phyloP scores from a whole-genome alignment of 2,329 filamentous ascomycete genomes.

The Capronia coronata region DNA sequence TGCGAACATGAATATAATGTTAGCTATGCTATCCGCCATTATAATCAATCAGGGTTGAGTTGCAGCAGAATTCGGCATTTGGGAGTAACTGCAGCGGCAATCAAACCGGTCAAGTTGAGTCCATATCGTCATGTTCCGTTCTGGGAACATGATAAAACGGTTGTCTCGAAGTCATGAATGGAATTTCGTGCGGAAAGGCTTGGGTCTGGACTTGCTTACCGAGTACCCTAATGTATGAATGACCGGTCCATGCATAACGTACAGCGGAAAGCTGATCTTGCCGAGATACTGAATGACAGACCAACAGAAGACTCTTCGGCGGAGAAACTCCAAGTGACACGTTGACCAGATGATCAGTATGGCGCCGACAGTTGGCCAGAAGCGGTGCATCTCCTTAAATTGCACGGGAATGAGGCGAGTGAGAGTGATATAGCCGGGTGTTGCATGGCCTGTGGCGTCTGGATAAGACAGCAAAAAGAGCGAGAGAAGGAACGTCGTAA shows the following conservation, averaged over 20 bases:
- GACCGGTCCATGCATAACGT: slow-evolving; percentile 43
- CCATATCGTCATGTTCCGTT: too few species aligned
- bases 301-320: slow-evolving; percentile 38
- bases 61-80: too few species aligned
- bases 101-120: too few species aligned
- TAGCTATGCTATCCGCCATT: too few species aligned
- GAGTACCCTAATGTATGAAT: slow-evolving; percentile 40
- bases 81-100: too few species aligned
- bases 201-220: slow-evolving; percentile 25
- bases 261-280: slow-evolving; percentile 44
- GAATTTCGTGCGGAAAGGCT: too few species aligned
- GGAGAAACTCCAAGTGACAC: slow-evolving; percentile 36
- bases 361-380: slow-evolving; percentile 40
- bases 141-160: too few species aligned
- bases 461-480: slow-evolving; percentile 41
- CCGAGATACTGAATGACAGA: slow-evolving; percentile 42
- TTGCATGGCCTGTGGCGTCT: slow-evolving; percentile 34
- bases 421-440: slow-evolving; percentile 40
- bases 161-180: too few species aligned
- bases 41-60: too few species aligned
- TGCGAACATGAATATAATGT: neutral
- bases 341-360: slow-evolving; percentile 40
- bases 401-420: slow-evolving; percentile 36
- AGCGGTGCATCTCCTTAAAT: slow-evolving; percentile 41
- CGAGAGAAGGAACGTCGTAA: slow-evolving; percentile 35